Evolutionary conservation across 495 filamentous ascomycete species (phyloP).

Genomic region (Hypoxylon rickii): DNA sequence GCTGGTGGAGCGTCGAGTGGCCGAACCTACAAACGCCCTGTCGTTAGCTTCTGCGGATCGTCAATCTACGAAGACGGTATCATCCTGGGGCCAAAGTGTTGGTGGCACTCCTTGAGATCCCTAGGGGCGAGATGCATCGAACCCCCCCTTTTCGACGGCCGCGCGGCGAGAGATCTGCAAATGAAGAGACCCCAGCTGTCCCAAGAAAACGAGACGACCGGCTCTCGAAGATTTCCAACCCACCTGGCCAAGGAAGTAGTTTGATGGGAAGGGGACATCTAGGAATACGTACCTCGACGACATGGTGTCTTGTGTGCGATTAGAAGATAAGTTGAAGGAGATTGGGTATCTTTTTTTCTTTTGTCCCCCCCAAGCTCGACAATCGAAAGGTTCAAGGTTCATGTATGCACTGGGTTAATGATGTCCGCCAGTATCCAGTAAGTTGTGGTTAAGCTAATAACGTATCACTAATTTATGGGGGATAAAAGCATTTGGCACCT

Average conservation of each 20-base stretch:
- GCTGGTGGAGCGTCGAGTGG: slow-evolving; percentile 70
- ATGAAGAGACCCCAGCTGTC: slow-evolving; percentile 4
- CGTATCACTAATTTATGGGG: no score
- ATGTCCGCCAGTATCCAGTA: slow-evolving; percentile 4
- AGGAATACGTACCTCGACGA: slow-evolving; percentile 38
- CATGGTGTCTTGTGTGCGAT: slow-evolving; percentile 16
- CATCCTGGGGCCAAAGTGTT: background rate
- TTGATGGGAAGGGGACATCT: background rate
- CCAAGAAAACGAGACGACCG: slow-evolving; percentile 7
- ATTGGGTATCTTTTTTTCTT: background rate
- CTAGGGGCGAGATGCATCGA: no score
- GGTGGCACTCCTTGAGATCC: no score
- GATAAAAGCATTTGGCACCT: slow-evolving; percentile 27
- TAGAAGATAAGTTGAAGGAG: background rate
- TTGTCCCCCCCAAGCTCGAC: background rate
- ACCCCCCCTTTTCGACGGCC: no score
- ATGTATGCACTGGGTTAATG: no score
- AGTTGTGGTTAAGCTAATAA: slow-evolving; percentile 16
- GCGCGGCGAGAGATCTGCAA: slow-evolving; percentile 17
- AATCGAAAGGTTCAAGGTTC: background rate
- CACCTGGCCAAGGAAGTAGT: background rate
- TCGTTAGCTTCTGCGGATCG: background rate
- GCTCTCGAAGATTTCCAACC: no score
- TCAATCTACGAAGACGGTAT: background rate
- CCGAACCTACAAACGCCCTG: slow-evolving; percentile 53